Evolutionary conservation across 176 grass and related monocot genomes (phyloP).

Genomic region (Triticum aestivum): IWGSC_CS_RefSeq_v2.1 NC_057798.1:618129187-618129686

Average conservation of each 20-base stretch:
- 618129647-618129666: slow-evolving; percentile 97
- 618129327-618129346: background rate
- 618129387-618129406: slow-evolving; percentile 76
- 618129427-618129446: slow-evolving; percentile 86
- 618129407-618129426: slow-evolving; percentile 58
- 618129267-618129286: slow-evolving; percentile 78
- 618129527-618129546: background rate
- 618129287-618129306: slow-evolving; percentile 88
- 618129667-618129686: slow-evolving; percentile 97
- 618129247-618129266: slow-evolving; percentile 91
- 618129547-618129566: background rate
- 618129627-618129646: slow-evolving; percentile 42
- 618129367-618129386: background rate
- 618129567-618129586: background rate
- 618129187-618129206: background rate
- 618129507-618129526: background rate
- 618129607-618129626: slow-evolving; percentile 14
- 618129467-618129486: background rate
- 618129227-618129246: slow-evolving; percentile 79
- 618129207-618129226: slow-evolving; percentile 47
- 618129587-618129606: too few species aligned
- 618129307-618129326: slow-evolving; percentile 30
- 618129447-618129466: slow-evolving; percentile 81
- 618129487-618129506: background rate
- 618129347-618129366: background rate